phyloP scores from a whole-genome alignment of 305 asterid genomes.

The Solanum aculeatissimum region DNA sequence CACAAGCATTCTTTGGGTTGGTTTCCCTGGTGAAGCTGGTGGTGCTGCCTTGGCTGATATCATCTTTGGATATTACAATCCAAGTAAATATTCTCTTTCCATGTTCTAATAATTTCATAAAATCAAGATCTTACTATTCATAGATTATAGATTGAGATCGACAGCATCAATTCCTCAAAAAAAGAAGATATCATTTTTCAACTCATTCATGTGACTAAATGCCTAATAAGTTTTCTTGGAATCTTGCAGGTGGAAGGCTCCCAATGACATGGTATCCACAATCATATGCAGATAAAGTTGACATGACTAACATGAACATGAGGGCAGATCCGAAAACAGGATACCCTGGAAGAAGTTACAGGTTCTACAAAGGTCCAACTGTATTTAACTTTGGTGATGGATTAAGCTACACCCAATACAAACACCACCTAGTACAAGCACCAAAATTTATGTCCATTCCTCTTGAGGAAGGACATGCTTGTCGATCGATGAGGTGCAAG shows the following conservation, averaged over 20 bases:
- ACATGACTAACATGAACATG: constrained; percentile 89
- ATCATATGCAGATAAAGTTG: constrained; percentile 39
- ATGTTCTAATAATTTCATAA: not conserved
- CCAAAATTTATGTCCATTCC: constrained; percentile 29
- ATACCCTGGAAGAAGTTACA: constrained; percentile 69
- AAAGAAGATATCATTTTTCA: not conserved
- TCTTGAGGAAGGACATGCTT: constrained; percentile 34
- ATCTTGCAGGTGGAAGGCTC: constrained; percentile 55
- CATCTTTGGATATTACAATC: constrained; percentile 47
- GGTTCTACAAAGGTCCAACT: constrained; percentile 71
- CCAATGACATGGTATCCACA: constrained; percentile 96
- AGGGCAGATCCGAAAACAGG: constrained; percentile 56
- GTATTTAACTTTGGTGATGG: constrained; percentile 73
- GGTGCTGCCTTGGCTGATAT: constrained; percentile 68
- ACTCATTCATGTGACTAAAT: not conserved
- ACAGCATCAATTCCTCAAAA: not conserved
- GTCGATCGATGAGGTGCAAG: constrained; percentile 32
- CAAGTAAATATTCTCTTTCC: constrained; percentile 28
- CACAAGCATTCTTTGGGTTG: constrained; percentile 70
- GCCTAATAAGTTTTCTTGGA: not conserved
- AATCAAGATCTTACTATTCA: not conserved
- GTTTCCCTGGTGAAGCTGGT: constrained; percentile 75
- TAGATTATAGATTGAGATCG: not conserved
- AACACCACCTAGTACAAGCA: constrained; percentile 26
- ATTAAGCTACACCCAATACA: constrained; percentile 49